Evolutionary conservation across 768 basidiomycete species (phyloP), one percentile per base, ranked within the genome.

Genomic region (Rhizopogon vesiculosus): DNA sequence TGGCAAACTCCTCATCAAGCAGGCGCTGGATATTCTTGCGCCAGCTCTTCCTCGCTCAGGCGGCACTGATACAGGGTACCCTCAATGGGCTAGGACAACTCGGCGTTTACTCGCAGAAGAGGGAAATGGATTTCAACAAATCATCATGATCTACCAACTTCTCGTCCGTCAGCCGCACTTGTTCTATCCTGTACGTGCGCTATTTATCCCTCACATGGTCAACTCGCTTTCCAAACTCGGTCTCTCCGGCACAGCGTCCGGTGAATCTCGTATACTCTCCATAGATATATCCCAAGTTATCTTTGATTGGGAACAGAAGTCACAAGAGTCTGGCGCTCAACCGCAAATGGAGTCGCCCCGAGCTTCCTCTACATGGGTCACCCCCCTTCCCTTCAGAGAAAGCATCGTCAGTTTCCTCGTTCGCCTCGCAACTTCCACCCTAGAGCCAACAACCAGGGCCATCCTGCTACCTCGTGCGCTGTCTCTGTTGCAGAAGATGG

Each of bases 351-450:
- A 72, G 22, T 58, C 57, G n/a, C 60, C 50, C 33, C 56, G 41
- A 71, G 71, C 45, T 58, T 66, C 45, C 54, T 65, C 38, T 5
- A 19, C 51, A 3, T 95, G 93, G 91, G 69, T 81, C 19, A 91
- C 90, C 0, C 92, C 95, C 2, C 72, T 90, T 29, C 78, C 80
- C 19, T 85, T 92, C 55, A 83, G 92, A 29, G 96, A 98, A 71
- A 87, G 87, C 56, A 90, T 97, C 74, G 89, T 98, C 59, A 94
- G 93, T 74, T 97, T 94, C 71, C 81, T 99, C 35, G 86, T 99
- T n/a, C 87, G 96, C 45, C 78, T 98, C 45, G 86, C 91, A 8
- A 91, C 91, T 15, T 80, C 82, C 31, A 72, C 79, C 1, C 77
- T 83, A 54, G 77, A 77, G n/a, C 69, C 78, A 6, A 71, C 74